Evolutionary conservation across 345 rosid species (phyloP).

Genomic region (Eucalyptus polyanthemos): DNA sequence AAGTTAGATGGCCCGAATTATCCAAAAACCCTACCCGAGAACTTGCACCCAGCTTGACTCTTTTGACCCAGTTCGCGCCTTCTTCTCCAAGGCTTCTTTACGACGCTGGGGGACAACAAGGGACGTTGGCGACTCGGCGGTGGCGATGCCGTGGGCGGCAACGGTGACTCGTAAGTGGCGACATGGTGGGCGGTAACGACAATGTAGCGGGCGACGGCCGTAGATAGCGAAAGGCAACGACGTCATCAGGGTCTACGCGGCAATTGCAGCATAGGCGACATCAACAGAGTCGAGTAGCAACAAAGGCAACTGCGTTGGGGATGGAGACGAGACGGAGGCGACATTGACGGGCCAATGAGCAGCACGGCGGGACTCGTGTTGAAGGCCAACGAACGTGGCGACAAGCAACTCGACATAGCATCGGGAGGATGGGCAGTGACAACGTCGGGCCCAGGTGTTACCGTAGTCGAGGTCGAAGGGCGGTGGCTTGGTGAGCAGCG

Average conservation of each 20-base stretch:
- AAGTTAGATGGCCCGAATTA: too few species aligned
- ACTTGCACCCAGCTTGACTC: too few species aligned
- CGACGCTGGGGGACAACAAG: rapidly evolving
- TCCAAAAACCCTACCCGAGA: too few species aligned
- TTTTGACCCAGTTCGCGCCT: rapidly evolving
- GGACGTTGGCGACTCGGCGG: rapidly evolving
- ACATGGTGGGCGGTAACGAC: too few species aligned
- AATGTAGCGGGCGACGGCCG: rapidly evolving
- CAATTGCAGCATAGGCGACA: too few species aligned
- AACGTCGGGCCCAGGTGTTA: rapidly evolving
- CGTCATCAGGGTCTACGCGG: rapidly evolving
- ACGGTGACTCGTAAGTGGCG: rapidly evolving
- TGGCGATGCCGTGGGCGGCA: rapidly evolving
- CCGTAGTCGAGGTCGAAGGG: rapidly evolving
- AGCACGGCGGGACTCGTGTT: rapidly evolving
- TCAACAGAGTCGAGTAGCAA: too few species aligned
- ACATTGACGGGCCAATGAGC: rapidly evolving
- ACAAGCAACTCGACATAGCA: too few species aligned
- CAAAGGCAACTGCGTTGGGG: rapidly evolving
- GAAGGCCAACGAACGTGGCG: rapidly evolving
- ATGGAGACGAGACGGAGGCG: rapidly evolving
- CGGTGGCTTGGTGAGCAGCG: rapidly evolving
- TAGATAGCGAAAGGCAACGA: rapidly evolving
- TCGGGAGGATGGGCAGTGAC: too few species aligned
- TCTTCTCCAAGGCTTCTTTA: too few species aligned